Conservation (phyloP, 2,329 filamentous ascomycete species). For the Aspergillus sp. region DNA sequence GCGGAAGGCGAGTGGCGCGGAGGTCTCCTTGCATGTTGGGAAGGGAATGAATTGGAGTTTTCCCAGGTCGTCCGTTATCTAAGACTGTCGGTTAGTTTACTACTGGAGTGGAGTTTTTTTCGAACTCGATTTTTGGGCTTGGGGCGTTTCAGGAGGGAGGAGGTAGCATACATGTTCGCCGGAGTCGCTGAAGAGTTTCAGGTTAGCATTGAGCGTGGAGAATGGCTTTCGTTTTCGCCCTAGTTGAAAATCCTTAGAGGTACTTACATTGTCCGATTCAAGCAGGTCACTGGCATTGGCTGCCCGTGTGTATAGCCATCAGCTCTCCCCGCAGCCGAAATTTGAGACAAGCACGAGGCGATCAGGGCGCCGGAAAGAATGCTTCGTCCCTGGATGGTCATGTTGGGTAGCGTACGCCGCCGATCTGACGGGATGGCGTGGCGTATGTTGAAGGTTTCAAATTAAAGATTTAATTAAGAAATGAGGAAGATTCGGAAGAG, state of each 20-base stretch:
- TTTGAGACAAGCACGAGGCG: slow-evolving; percentile 19
- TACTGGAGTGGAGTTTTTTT: too few relatives aligned
- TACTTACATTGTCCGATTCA: slow-evolving; percentile 70
- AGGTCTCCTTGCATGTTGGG: slow-evolving; percentile 84
- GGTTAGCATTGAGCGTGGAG: slow-evolving; percentile 1
- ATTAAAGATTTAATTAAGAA: background rate
- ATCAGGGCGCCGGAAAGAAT: slow-evolving; percentile 16
- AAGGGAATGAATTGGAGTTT: slow-evolving; percentile 93
- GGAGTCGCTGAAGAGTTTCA: slow-evolving; percentile 23
- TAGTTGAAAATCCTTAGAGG: background rate
- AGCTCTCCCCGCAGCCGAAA: slow-evolving; percentile 24
- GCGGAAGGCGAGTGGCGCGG: slow-evolving; percentile 74
- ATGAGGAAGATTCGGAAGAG: slow-evolving; percentile 1
- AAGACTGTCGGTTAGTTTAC: background rate
- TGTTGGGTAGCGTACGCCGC: slow-evolving; percentile 8
- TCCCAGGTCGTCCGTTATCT: slow-evolving; percentile 73
- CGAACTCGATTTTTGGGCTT: background rate
- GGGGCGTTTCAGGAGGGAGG: background rate
- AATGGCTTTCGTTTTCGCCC: background rate
- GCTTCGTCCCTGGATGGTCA: slow-evolving; percentile 8
- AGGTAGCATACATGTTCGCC: slow-evolving; percentile 30
- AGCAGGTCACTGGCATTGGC: slow-evolving; percentile 67
- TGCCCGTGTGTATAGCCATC: slow-evolving; percentile 55
- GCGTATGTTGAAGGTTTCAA: background rate
- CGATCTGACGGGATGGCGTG: background rate